Base-by-base conservation (phyloP, 768 basidiomycete genomes). In the Lactarius sp. region DNA sequence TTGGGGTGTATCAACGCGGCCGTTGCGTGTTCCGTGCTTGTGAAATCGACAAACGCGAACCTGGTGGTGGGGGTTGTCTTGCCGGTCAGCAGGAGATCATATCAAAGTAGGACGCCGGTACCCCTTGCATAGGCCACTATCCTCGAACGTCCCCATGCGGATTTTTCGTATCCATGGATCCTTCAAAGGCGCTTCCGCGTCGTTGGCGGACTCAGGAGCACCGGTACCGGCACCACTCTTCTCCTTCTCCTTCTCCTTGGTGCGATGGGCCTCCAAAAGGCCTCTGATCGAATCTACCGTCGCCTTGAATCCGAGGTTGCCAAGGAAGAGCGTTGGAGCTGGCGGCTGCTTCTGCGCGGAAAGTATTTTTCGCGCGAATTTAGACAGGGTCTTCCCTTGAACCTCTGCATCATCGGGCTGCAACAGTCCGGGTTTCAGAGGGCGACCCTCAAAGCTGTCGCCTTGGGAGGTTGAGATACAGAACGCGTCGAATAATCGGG, bases 51-150 rank as follows among this genome's bases (percentile, higher is more conserved):
- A 72, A 98, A 98, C 0, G 91, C 94, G 77, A 92, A 98, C 16
- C 96, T 98, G 22, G 14, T 44, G 7, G 36, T 27, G 36, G 7
- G 7, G 12, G 6, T 37, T 42, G 52, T 47, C 41, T 18, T 14
- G 33, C 27, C 34, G 37, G 39, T 52, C 37, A 33, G 39, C 55
- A 33, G 56, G 54, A n/a, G 59, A 14, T 56, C 9, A 18, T 16
- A 27, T 37, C 2, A 36, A 27, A 4, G 37, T 27, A 27, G 27
- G 27, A 27, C 27, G 3, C 27, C 2, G 1, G 62, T 71, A 97
- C 96, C 96, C 96, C 80, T 98, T 99, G 77, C 96, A 98, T 58
- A 84, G 75, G 9, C 96, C 97, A 54, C 85, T 90, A 74, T 99
- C 96, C 73, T 98, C 94, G 68, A 99, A 99, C 18, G 94, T 95